Percentiles rank a stretch among this genome's conserved stretches.
Conservation (phyloP, 768 basidiomycete genomes). For the Pleurotus salmoneostramineus region DNA sequence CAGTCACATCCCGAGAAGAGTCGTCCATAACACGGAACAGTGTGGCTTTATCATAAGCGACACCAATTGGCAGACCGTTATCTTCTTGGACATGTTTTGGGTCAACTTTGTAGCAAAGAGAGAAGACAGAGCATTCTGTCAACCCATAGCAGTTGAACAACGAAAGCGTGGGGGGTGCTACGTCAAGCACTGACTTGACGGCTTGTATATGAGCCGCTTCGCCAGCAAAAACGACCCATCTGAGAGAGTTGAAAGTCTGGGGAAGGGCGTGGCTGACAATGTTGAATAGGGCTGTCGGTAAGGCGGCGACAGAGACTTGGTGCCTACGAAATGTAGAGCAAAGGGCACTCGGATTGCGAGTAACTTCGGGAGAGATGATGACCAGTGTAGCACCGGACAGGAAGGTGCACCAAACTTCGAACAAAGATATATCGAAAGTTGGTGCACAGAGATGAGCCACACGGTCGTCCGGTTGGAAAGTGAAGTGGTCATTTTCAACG, state of each 20-base stretch:
- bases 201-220: neutral
- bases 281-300: constrained; percentile 1
- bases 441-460: neutral
- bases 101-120: neutral
- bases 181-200: neutral
- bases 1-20: neutral
- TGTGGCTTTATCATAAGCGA: neutral
- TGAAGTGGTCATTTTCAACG: neutral
- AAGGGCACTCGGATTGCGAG: neutral
- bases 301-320: neutral
- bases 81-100: neutral
- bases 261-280: neutral
- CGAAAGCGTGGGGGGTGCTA: neutral
- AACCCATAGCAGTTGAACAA: constrained; percentile 6
- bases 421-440: neutral
- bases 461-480: neutral
- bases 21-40: neutral
- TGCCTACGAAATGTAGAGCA: neutral
- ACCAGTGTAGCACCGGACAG: constrained; percentile 1
- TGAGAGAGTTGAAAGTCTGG: neutral
- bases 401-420: constrained; percentile 4
- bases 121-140: constrained; percentile 1
- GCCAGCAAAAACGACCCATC: neutral
- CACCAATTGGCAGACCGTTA: neutral
- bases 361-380: neutral